These are phyloP conservation scores for Sphaerulina vaccinii DNA, from an alignment of 2,329 filamentous ascomycete genomes.

Conservation along the genomic window DNA sequence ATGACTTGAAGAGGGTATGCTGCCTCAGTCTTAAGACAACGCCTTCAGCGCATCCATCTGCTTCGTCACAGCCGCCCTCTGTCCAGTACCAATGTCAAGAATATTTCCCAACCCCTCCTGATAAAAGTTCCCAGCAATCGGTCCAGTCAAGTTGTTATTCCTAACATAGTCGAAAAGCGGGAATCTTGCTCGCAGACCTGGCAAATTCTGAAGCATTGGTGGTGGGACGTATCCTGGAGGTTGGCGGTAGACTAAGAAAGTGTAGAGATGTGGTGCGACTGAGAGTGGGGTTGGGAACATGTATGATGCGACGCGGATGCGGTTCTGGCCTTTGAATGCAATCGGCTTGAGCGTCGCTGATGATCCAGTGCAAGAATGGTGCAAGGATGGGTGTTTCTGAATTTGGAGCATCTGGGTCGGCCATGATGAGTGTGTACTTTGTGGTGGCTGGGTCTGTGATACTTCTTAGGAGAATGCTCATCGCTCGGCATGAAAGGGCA, in stretches of 20 bases:
- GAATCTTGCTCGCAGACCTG: slow-evolving; percentile 23
- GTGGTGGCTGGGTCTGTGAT: slow-evolving; percentile 25
- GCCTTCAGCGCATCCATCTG: not conserved
- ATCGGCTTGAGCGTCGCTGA: slow-evolving; percentile 27
- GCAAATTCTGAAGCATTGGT: slow-evolving; percentile 11
- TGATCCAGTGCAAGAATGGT: slow-evolving; percentile 25
- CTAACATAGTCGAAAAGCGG: slow-evolving; percentile 18
- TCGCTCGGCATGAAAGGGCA: too few species aligned
- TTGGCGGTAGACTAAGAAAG: slow-evolving; percentile 31
- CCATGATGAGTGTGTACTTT: slow-evolving; percentile 31
- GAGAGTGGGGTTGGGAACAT: slow-evolving; percentile 24
- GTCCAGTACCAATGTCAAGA: not conserved
- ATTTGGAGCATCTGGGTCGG: slow-evolving; percentile 30
- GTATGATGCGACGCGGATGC: slow-evolving; percentile 22
- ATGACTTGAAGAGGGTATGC: too few species aligned
- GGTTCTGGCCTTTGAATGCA: slow-evolving; percentile 25
- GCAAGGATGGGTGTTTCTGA: slow-evolving; percentile 18
- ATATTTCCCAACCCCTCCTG: slow-evolving; percentile 10
- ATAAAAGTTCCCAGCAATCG: slow-evolving; percentile 15
- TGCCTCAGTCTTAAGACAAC: too few species aligned
- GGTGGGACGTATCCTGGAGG: slow-evolving; percentile 26
- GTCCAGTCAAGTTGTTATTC: slow-evolving; percentile 7
- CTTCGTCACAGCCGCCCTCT: not conserved
- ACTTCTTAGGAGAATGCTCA: too few species aligned
- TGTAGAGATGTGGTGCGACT: slow-evolving; percentile 25